These are phyloP conservation scores for Didymella pinodella DNA, from an alignment of 2,329 filamentous ascomycete genomes.

Conservation along the genomic window DNA sequence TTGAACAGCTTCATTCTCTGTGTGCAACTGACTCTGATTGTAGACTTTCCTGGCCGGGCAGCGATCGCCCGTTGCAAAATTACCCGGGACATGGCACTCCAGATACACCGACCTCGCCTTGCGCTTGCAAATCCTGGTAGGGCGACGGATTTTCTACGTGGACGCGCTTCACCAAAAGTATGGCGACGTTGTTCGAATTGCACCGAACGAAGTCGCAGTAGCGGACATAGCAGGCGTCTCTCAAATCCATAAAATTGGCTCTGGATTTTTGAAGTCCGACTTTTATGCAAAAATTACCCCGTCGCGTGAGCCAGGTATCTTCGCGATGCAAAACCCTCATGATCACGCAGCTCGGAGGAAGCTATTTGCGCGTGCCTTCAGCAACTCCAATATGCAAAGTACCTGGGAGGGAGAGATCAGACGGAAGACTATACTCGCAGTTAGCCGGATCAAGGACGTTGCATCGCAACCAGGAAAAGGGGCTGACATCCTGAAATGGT, in stretches of 20 bases:
- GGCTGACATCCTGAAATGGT: slow-evolving; percentile 51
- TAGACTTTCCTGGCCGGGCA: slow-evolving; percentile 5
- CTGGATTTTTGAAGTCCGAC: slow-evolving; percentile 52
- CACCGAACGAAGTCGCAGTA: slow-evolving; percentile 36
- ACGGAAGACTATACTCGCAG: slow-evolving; percentile 44
- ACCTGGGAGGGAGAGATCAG: slow-evolving; percentile 50
- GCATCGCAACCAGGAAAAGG: slow-evolving; percentile 27
- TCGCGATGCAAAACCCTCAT: slow-evolving; percentile 50
- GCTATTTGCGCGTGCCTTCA: slow-evolving; percentile 50
- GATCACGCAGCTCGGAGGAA: slow-evolving; percentile 48
- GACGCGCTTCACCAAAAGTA: slow-evolving; percentile 48
- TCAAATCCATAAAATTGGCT: slow-evolving; percentile 48
- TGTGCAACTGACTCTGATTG: neutral
- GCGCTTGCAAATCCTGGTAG: slow-evolving; percentile 47
- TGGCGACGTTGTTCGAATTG: slow-evolving; percentile 38
- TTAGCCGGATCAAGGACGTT: slow-evolving; percentile 41
- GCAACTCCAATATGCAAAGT: slow-evolving; percentile 44
- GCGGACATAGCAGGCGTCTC: slow-evolving; percentile 30
- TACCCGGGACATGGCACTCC: slow-evolving; percentile 45
- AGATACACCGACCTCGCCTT: slow-evolving; percentile 43
- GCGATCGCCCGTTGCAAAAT: slow-evolving; percentile 19
- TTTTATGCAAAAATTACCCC: slow-evolving; percentile 50
- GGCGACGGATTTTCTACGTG: slow-evolving; percentile 51
- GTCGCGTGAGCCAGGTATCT: slow-evolving; percentile 43
- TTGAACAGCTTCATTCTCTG: neutral